These are phyloP conservation scores for Macrophomina phaseolina DNA, from an alignment of 2,329 filamentous ascomycete species.

Conservation along the genomic window DNA sequence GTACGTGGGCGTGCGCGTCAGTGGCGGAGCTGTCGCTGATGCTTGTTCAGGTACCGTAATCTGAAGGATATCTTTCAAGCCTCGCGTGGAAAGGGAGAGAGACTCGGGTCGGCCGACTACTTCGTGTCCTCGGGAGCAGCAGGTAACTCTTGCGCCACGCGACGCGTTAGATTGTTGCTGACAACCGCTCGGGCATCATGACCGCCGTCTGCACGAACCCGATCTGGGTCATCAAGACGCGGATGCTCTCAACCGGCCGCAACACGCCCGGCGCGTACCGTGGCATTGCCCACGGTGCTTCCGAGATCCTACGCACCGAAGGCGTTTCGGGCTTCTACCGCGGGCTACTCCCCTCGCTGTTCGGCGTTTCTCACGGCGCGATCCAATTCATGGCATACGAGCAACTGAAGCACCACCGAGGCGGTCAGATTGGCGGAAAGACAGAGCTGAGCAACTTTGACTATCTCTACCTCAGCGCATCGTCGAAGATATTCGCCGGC, in stretches of 20 bases:
- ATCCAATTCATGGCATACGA: conserved; percentile 98
- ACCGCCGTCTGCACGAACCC: conserved; percentile 90
- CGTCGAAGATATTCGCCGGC: conserved; percentile 87
- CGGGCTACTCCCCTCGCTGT: conserved; percentile 78
- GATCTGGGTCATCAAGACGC: conserved; percentile 97
- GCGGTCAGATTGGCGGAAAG: conserved; percentile 41
- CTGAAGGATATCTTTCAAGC: conserved; percentile 61
- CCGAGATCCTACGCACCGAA: conserved; percentile 70
- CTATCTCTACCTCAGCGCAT: conserved; percentile 78
- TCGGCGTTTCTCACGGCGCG: conserved; percentile 90
- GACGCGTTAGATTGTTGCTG: conserved; percentile 3
- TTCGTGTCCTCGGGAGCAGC: conserved; percentile 74
- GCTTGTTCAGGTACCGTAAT: conserved; percentile 57
- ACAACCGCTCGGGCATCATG: conserved; percentile 63
- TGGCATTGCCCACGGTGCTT: conserved; percentile 73
- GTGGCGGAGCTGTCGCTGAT: not conserved
- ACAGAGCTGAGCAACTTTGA: conserved; percentile 69
- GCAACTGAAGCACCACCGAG: conserved; percentile 67
- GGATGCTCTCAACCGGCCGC: conserved; percentile 88
- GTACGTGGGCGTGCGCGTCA: conserved; percentile 30
- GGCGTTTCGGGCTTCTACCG: conserved; percentile 84
- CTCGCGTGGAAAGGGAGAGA: conserved; percentile 45
- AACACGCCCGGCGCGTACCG: conserved; percentile 78
- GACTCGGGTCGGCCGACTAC: conserved; percentile 72
- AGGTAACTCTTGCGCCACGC: conserved; percentile 46